A percentile compares a stretch with the other conserved stretches of the same genome.
Conservation (phyloP, 768 basidiomycete genomes). For the Russula sp. region DNA sequence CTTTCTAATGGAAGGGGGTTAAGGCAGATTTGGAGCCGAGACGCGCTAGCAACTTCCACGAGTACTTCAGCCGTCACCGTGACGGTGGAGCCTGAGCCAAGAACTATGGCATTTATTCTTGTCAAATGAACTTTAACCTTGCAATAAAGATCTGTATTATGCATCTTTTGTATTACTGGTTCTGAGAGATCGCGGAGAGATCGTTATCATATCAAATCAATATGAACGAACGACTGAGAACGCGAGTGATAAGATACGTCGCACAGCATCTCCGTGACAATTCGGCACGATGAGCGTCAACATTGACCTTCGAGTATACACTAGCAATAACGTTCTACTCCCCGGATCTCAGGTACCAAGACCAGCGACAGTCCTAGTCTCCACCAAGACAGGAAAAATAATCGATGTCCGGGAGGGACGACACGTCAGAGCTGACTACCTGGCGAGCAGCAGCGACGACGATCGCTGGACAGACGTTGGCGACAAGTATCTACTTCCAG, state of each 20-base stretch:
- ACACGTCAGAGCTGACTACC: conserved; percentile 28
- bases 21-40: no score
- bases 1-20: no score
- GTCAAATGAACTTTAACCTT: no score
- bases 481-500: conserved; percentile 47
- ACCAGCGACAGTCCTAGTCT: conserved; percentile 46
- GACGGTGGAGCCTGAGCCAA: no score
- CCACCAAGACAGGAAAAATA: conserved; percentile 43
- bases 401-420: conserved; percentile 35
- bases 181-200: not conserved
- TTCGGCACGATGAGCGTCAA: conserved; percentile 10
- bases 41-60: no score
- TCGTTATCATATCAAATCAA: not conserved
- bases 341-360: conserved; percentile 31
- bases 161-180: not conserved
- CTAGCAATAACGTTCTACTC: conserved; percentile 33
- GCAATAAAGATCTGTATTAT: no score
- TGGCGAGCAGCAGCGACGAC: conserved; percentile 30
- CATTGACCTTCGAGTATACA: conserved; percentile 10
- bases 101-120: no score
- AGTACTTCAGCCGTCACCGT: no score
- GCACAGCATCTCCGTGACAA: not conserved
- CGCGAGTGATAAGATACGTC: not conserved
- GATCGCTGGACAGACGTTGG: conserved; percentile 40
- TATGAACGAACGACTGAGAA: not conserved